Conservation (phyloP, 1,284 basidiomycete species). For the Cystobasidiaceae sp. region DNA sequence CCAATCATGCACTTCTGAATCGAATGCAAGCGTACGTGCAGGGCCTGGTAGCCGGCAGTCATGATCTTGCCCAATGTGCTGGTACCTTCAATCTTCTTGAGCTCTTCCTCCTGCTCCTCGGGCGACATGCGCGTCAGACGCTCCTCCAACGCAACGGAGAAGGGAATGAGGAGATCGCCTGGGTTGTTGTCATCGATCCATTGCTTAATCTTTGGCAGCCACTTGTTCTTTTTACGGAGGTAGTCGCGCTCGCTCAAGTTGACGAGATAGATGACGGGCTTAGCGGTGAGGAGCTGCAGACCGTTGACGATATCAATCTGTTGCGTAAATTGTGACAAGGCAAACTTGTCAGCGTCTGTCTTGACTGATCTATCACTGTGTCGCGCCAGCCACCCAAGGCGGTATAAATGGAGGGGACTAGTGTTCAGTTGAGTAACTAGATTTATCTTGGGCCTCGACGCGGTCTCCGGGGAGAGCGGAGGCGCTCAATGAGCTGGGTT, state of each 20-base stretch:
- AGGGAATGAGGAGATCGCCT: slow-evolving; percentile 92
- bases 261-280: slow-evolving; percentile 96
- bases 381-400: too few species aligned
- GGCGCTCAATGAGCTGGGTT: slow-evolving; percentile 66
- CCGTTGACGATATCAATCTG: slow-evolving; percentile 95
- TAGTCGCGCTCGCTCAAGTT: slow-evolving; percentile 96
- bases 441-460: slow-evolving; percentile 58
- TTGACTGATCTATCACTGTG: too few species aligned
- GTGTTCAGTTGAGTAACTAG: slow-evolving; percentile 51
- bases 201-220: slow-evolving; percentile 50
- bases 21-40: slow-evolving; percentile 66
- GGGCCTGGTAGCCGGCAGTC: slow-evolving; percentile 76
- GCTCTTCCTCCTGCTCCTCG: slow-evolving; percentile 68
- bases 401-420: too few species aligned
- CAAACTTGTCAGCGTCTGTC: too few species aligned
- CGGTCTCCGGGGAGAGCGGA: slow-evolving; percentile 44
- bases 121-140: slow-evolving; percentile 63
- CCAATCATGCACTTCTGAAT: neutral
- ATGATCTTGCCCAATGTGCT: slow-evolving; percentile 85
- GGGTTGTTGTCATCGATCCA: slow-evolving; percentile 99
- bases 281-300: slow-evolving; percentile 87
- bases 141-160: slow-evolving; percentile 94
- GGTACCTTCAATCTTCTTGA: slow-evolving; percentile 64
- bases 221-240: slow-evolving; percentile 98
- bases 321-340: too few species aligned